phyloP scores from a whole-genome alignment of 1,139 yeast species.

The Geotrichum citri-aurantii region DNA sequence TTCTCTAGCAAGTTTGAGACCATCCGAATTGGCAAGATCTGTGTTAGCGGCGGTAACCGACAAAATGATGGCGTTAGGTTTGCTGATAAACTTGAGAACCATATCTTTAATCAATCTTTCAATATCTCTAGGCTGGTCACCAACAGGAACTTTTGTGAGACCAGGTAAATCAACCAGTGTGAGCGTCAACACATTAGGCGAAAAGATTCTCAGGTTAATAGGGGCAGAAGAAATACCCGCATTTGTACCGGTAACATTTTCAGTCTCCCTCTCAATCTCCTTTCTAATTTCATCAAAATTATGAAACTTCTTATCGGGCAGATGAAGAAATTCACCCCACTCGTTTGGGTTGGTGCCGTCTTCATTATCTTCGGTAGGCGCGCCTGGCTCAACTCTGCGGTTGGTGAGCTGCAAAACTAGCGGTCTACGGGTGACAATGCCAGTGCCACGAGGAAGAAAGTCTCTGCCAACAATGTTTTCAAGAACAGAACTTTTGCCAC shows the following conservation, averaged over 20 bases:
- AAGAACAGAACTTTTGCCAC: conserved; percentile 89
- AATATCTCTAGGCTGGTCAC: conserved; percentile 97
- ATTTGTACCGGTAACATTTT: conserved; percentile 86
- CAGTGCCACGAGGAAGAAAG: conserved; percentile 92
- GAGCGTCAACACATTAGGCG: conserved; percentile 92
- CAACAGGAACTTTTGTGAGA: conserved; percentile 97
- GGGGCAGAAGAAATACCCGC: conserved; percentile 91
- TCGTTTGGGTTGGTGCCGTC: conserved; percentile 78
- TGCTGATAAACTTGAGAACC: conserved; percentile 88
- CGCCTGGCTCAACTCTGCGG: conserved; percentile 42
- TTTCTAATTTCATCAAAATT: conserved; percentile 87
- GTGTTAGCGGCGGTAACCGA: conserved; percentile 97
- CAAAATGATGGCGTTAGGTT: conserved; percentile 91
- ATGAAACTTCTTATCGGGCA: conserved; percentile 82
- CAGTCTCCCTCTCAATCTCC: conserved; percentile 92
- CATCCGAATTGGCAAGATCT: conserved; percentile 96
- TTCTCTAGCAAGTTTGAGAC: conserved; percentile 91
- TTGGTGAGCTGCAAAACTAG: conserved; percentile 76
- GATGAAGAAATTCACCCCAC: conserved; percentile 97
- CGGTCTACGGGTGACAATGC: conserved; percentile 93
- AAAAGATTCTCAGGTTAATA: conserved; percentile 86
- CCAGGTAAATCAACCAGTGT: conserved; percentile 98
- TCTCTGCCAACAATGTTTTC: conserved; percentile 95
- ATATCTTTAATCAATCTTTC: conserved; percentile 92
- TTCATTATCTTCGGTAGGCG: conserved; percentile 17